Evolutionary conservation across 139 green algal species (phyloP).

Genomic region (Closterium sp.): DNA sequence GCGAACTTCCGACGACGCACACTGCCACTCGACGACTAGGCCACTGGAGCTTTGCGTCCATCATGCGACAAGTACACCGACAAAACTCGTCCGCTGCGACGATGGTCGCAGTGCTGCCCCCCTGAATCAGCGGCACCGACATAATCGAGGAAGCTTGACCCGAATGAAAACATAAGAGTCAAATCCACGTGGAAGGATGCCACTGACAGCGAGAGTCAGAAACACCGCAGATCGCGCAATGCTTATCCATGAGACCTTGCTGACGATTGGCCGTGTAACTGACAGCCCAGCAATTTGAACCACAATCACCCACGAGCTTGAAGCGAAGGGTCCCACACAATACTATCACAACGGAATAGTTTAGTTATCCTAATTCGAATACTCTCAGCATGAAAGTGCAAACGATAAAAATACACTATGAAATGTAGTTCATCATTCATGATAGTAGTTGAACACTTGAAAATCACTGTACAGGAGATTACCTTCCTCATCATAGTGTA

Average conservation of each 20-base stretch:
- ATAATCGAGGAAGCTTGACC: neutral
- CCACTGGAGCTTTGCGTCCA: neutral
- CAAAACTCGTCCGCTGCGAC: too few relatives aligned
- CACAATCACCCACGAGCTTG: neutral
- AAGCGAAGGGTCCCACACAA: neutral
- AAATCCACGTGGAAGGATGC: neutral
- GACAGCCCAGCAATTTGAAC: neutral
- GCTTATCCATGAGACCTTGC: neutral
- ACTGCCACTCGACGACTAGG: neutral
- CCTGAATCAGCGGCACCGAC: neutral
- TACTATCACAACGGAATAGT: too few relatives aligned
- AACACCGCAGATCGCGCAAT: neutral
- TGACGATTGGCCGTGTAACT: neutral
- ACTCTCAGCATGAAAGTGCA: too few relatives aligned
- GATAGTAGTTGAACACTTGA: slow-evolving; percentile 35
- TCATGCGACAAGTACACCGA: neutral
- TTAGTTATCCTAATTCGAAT: too few relatives aligned
- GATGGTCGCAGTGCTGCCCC: neutral
- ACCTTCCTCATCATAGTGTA: slow-evolving; percentile 30
- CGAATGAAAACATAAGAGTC: neutral
- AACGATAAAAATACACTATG: too few relatives aligned
- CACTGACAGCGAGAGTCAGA: neutral
- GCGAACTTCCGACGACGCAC: neutral
- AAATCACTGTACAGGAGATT: slow-evolving; percentile 34
- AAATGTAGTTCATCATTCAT: too few relatives aligned